Evolutionary conservation across 495 filamentous ascomycete genomes (phyloP).

Genomic region (Penicillium mononematosum): DNA sequence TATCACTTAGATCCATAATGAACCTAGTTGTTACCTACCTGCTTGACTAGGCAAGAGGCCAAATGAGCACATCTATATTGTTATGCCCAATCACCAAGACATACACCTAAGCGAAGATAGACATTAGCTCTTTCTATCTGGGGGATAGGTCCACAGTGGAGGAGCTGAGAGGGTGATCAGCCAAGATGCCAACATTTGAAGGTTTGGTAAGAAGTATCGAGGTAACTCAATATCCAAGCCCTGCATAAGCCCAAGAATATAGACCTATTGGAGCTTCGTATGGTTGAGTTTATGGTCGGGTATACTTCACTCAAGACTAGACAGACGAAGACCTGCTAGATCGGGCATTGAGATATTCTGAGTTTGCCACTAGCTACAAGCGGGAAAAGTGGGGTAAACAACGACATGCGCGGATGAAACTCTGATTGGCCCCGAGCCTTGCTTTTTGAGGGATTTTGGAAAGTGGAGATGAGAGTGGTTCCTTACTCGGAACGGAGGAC

Average conservation of each 20-base stretch:
- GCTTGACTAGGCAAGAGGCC: constrained; percentile 4
- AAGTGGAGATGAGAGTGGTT: constrained; percentile 17
- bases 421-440: constrained; percentile 1
- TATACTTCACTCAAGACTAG: constrained; percentile 1
- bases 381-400: neutral
- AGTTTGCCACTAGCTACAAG: constrained; percentile 15
- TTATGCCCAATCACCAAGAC: neutral
- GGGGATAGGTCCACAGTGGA: constrained; percentile 10
- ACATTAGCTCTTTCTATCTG: constrained; percentile 2
- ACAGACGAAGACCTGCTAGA: neutral
- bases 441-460: constrained; percentile 25
- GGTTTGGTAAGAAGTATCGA: neutral
- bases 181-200: neutral
- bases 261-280: too few relatives aligned
- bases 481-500: constrained; percentile 22
- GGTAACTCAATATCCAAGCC: neutral
- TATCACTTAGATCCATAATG: neutral
- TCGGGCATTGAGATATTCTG: constrained; percentile 6
- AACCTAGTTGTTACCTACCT: neutral
- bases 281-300: too few relatives aligned
- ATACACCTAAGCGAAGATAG: constrained; percentile 6
- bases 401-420: neutral
- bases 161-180: neutral
- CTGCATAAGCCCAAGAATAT: neutral
- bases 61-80: neutral